Evolutionary conservation across 2,329 filamentous ascomycete genomes (phyloP), one percentile per base, ranked within the genome.

Genomic region (Zasmidium cellare): DNA sequence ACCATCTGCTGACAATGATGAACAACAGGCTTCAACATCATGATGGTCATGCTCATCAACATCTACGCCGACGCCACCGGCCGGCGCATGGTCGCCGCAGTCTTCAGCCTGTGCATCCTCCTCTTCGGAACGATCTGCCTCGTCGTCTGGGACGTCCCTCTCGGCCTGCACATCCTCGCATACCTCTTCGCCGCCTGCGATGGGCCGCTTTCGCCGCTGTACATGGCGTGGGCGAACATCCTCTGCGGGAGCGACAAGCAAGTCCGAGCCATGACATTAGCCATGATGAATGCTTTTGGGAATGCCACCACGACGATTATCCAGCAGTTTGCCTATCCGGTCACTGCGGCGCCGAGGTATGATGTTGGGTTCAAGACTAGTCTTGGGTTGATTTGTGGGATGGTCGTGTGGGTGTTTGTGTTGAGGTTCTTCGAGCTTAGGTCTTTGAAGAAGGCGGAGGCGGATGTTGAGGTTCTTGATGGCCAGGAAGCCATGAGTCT

Each of bases 161-260:
- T 61, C 11, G 74, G 72, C 7, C 61, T 75, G 9, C 68, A 64
- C 44, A 65, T 75, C 35, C 64, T 72, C 24, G 64, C 73, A 2
- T 76, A 74, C 63, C 66, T 75, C 49, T 70, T 74, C 50, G 72
- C 72, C 9, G 72, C 71, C 16, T 65, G 65, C 14, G 71, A 75
- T 56, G 74, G 74, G 0, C 72, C 72, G 0, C 67, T 76, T 2
- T 71, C 69, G 6, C 73, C 73, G 1, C 67, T 76, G 11, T 74
- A 71, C 58, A 70, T 70, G 56, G 57, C 69, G 2, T 75, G 72
- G 72, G 72, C 72, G n/a, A 75, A 74, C 57, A 70, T 72, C 47
- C 55, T 73, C 18, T 73, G 70, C 35, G 57, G 67, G 0, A 68
- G 68, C 3, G 73, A 75, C 60, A 62, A 65, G 44, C 73, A 75